Base-by-base conservation (phyloP, 345 rosid species). In the Acer campestre region DNA sequence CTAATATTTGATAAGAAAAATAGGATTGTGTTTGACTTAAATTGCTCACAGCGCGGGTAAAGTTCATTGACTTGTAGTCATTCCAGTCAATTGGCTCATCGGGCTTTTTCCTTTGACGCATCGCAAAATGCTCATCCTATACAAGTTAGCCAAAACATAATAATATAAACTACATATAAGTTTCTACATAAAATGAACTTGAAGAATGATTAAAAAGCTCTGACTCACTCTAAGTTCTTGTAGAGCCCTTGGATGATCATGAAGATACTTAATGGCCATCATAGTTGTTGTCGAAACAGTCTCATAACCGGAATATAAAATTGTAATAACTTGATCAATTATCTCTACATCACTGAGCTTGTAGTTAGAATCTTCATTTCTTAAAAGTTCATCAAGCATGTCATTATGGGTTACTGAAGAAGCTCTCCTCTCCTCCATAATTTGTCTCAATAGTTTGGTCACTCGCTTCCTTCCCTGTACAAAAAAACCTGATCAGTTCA, bases 251-350 rank as follows among this genome's bases (percentile, higher is more conserved):
- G 97, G 95, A 78, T 90, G 87, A 79, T 94, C 98, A 79, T 87
- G 88, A 42, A 92, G 90, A 70, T 87, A 94, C 80, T 92, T 92
- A 80, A 94, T 73, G 18, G 97, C 89, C 97, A 92, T 94, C 97
- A 92, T 92, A 42, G 91, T 73, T 7, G 97, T 94, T 4, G 90
- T 86, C 4, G 98, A 94, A 62, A 94, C 92, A 9, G 97, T 94
- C 79, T 94, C 97, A 48, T 90, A 94, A 18, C 97, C 95, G 0
- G 98, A 90, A 75, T 94, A 89, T 62, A 92, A 68, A 51, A 94
- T 85, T 11, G 97, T 86, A 17, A 94, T 91, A 0, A 88, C 80
- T 80, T 89, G 98, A 80, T 94, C 98, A 29, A 88, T 71, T 55
- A 89, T 88, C 82, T 94, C 93, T 56, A 90, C 95, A 56, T 92